Base-by-base conservation (phyloP, 352 stramenopile genomes). In the Pythium guiyangense region DNA sequence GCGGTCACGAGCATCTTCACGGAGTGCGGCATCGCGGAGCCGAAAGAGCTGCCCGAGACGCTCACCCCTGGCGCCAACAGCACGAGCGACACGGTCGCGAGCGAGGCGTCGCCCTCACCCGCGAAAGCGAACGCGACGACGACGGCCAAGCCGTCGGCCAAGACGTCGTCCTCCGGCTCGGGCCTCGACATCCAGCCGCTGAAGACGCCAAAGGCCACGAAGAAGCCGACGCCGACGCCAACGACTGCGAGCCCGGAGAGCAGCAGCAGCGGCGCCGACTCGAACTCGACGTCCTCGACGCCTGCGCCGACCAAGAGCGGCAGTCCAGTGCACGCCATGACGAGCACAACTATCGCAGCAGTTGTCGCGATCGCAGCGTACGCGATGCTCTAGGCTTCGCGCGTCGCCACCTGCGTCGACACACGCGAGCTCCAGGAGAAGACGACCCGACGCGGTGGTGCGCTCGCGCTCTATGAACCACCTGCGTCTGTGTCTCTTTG, bases 1-100 rank as follows among this genome's bases (percentile, higher is more conserved):
- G 65, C 65, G 11, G 53, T 72, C 49, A 20, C 53, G 14, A 66
- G 60, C 49, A 52, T 72, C 57, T 72, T 72, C 37, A 55, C 57
- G 29, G 61, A 59, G 14, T 72, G 65, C 57, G 48, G 35, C 22
- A 61, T 61, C 47, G 15, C 26, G 9, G 55, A 61, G 18, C 55
- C 18, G 15, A 53, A 61, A 35, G 55, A 61, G 31, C 26, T 61
- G 17, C 55, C 55, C 12, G 55, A 52, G 25, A 61, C 55, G 35
- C 46, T 27, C 27, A 17, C 47, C 4, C 55, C 55, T 27, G 54
- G 44, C 22, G 25, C 18, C 18, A 60, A 52, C 34, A 61, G 31
- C 44, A 60, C 54, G 12, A 34, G 40, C 34, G 55, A 54, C 47
- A 35, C 46, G 4, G 27, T 54, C 11, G 39, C 35, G 35, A 40